These are phyloP conservation scores for Anisodus acutangulus DNA, from an alignment of 257 asterid species.

Conservation along the genomic window DNA sequence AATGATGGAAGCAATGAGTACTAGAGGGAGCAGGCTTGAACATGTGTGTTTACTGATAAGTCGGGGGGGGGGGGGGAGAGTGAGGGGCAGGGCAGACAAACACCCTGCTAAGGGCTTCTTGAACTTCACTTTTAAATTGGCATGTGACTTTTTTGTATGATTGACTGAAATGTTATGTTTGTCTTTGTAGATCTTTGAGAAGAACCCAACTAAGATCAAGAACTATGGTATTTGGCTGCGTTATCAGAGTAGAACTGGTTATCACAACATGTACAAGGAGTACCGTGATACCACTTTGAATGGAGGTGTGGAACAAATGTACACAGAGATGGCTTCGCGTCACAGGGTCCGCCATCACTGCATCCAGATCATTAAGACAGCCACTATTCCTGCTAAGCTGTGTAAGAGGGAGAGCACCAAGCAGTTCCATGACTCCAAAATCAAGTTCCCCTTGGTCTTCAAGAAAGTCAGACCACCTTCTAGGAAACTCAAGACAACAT, in stretches of 20 bases:
- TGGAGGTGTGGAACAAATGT: conserved; percentile 29
- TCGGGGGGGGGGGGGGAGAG: neutral
- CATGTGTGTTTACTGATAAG: neutral
- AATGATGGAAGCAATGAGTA: neutral
- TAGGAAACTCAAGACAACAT: conserved; percentile 25
- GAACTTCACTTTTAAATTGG: neutral
- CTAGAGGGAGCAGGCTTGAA: neutral
- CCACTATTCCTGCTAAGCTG: conserved; percentile 28
- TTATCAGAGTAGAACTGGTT: conserved; percentile 26
- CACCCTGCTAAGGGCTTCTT: neutral
- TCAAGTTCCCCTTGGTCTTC: conserved; percentile 12
- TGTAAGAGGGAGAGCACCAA: conserved; percentile 29
- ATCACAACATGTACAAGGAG: conserved; percentile 30
- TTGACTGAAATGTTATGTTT: neutral
- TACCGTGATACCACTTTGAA: conserved; percentile 29
- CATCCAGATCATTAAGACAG: conserved; percentile 29
- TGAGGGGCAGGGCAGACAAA: neutral
- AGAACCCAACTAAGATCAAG: conserved; percentile 22
- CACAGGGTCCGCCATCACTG: conserved; percentile 30
- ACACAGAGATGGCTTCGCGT: conserved; percentile 31
- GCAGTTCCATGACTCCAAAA: conserved; percentile 29
- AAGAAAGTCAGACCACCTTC: conserved; percentile 28
- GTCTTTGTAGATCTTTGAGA: conserved; percentile 28
- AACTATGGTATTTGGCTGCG: conserved; percentile 25
- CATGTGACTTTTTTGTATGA: neutral